These are phyloP conservation scores for Eutypella sp. DNA, from an alignment of 2,329 filamentous ascomycete genomes.

Conservation along the genomic window DNA sequence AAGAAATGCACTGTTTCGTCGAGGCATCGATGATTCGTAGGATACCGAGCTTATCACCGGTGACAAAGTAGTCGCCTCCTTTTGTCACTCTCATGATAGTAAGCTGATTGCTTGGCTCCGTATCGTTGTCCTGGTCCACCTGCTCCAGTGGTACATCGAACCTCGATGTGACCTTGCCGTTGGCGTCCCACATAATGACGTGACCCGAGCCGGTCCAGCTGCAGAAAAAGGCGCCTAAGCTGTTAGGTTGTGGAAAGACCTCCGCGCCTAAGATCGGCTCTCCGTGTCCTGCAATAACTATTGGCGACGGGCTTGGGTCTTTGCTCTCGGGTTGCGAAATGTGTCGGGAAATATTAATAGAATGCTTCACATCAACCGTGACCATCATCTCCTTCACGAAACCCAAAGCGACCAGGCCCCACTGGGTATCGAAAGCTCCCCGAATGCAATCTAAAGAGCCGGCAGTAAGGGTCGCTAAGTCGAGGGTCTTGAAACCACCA, in stretches of 20 bases:
- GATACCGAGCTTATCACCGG: slow-evolving; percentile 83
- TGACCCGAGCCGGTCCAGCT: slow-evolving; percentile 83
- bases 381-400: slow-evolving; percentile 63
- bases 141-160: slow-evolving; percentile 68
- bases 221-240: slow-evolving; percentile 66
- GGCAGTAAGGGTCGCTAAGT: slow-evolving; percentile 44
- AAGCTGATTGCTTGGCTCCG: slow-evolving; percentile 53
- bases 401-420: slow-evolving; percentile 61
- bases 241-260: slow-evolving; percentile 55
- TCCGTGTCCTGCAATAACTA: slow-evolving; percentile 58
- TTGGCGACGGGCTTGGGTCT: slow-evolving; percentile 36
- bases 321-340: slow-evolving; percentile 38
- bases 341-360: slow-evolving; percentile 63
- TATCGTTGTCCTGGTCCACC: slow-evolving; percentile 40
- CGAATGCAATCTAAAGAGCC: slow-evolving; percentile 35
- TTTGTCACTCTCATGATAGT: slow-evolving; percentile 55
- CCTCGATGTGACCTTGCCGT: slow-evolving; percentile 63
- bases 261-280: slow-evolving; percentile 70
- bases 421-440: slow-evolving; percentile 31
- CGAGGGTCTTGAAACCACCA: slow-evolving; percentile 51
- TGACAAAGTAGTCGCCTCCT: slow-evolving; percentile 63
- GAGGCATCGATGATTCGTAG: slow-evolving; percentile 63
- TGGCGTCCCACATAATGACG: slow-evolving; percentile 75
- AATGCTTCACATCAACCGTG: slow-evolving; percentile 69
- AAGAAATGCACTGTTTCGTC: slow-evolving; percentile 57